Evolutionary conservation across 139 green algal genomes (phyloP), one percentile per base, ranked within the genome.

Genomic region (Haematococcus lacustris): DNA sequence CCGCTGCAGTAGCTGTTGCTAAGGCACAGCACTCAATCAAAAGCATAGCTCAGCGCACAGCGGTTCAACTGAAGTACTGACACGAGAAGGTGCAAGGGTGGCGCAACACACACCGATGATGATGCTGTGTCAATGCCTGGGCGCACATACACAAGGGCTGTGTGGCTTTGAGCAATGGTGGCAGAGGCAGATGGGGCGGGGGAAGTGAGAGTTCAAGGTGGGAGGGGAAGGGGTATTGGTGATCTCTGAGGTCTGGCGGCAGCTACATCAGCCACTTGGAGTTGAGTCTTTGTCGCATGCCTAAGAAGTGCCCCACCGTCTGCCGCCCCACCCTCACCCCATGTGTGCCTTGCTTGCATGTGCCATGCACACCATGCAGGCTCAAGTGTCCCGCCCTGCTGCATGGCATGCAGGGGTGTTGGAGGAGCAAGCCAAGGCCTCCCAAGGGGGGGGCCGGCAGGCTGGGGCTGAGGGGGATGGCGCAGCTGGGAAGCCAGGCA

Each of bases 171-270:
- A n/a, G n/a, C n/a, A n/a, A n/a, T 78, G 32, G 73, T 78, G 47
- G 38, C 51, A 13, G 65, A 39, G 2, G 41, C 51, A 34, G 66
- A 51, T 1, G 32, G 66, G 34, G 23, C 74, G 26, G 51, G 5
- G n/a, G 66, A 78, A 5, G 39, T 64, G 32, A 66, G 70, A 51
- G 70, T 73, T 33, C 70, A 57, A 40, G n/a, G n/a, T n/a, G n/a
- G n/a, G n/a, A n/a, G n/a, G n/a, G n/a, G n/a, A n/a, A n/a, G n/a
- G n/a, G n/a, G n/a, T n/a, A n/a, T n/a, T n/a, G n/a, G n/a, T n/a
- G n/a, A n/a, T n/a, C n/a, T n/a, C n/a, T n/a, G n/a, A n/a, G n/a
- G n/a, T n/a, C n/a, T n/a, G 43, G 43, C 43, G 43, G 43, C 43
- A 53, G 43, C 43, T 17, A 53, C 43, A 53, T 9, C 43, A 53